Conservation (phyloP, 257 asterid genomes). For the Osmanthus fragrans region DNA sequence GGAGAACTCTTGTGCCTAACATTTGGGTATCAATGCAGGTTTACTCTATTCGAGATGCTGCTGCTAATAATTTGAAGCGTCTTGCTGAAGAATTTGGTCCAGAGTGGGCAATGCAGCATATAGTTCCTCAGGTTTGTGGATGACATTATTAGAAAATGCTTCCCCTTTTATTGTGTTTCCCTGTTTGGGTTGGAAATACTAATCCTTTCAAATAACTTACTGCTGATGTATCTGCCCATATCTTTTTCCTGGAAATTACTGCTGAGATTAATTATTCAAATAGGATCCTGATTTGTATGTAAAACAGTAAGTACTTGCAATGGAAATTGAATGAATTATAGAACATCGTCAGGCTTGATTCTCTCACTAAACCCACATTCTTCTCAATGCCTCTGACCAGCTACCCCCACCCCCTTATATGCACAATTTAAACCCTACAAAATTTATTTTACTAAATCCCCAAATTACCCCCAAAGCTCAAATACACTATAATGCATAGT, state of each 20-base stretch:
- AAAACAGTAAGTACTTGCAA: too few relatives aligned
- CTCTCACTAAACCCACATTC: too few relatives aligned
- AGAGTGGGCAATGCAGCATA: slow-evolving; percentile 95
- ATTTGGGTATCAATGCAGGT: slow-evolving; percentile 45
- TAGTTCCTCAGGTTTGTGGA: slow-evolving; percentile 35
- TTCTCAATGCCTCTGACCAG: too few relatives aligned
- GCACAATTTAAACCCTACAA: too few relatives aligned
- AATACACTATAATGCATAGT: too few relatives aligned
- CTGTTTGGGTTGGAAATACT: slow-evolving; percentile 1
- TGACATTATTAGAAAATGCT: neutral
- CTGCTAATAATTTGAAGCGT: slow-evolving; percentile 78
- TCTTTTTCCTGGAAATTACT: neutral
- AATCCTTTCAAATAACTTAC: neutral
- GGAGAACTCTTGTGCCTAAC: neutral
- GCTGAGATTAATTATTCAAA: neutral
- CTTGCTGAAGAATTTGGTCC: slow-evolving; percentile 93
- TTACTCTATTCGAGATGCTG: slow-evolving; percentile 83
- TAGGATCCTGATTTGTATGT: too few relatives aligned
- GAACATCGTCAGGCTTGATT: too few relatives aligned
- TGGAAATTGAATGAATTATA: too few relatives aligned
- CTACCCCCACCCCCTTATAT: too few relatives aligned
- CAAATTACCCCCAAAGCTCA: too few relatives aligned
- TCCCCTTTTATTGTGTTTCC: neutral
- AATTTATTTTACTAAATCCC: too few relatives aligned
- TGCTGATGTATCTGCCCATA: neutral